These are phyloP conservation scores for Phoma sp. DNA, from an alignment of 2,329 filamentous ascomycete genomes.

Conservation along the genomic window DNA sequence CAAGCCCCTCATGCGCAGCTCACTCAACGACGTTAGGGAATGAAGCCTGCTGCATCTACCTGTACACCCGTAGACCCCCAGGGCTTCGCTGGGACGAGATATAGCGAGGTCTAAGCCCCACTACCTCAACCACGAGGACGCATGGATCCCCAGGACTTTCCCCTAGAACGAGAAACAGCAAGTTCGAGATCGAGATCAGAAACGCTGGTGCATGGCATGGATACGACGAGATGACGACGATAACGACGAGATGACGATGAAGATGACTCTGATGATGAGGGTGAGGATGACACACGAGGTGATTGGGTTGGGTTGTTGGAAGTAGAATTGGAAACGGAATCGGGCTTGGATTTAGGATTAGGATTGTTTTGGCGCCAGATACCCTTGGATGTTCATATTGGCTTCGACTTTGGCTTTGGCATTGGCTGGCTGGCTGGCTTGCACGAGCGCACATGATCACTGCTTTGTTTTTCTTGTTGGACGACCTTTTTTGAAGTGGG, in stretches of 20 bases:
- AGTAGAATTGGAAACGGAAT: not conserved
- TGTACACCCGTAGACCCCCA: constrained; percentile 67
- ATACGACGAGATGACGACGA: not conserved
- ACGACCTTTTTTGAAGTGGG: not conserved
- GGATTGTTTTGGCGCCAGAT: constrained; percentile 1
- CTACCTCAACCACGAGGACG: no score
- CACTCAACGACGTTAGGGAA: constrained; percentile 75
- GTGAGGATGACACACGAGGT: not conserved
- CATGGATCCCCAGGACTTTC: no score
- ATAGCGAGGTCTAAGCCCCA: not conserved
- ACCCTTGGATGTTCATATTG: constrained; percentile 1
- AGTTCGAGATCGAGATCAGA: not conserved
- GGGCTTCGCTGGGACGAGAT: constrained; percentile 68
- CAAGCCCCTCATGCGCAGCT: constrained; percentile 83
- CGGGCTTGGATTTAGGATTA: not conserved
- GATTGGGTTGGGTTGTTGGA: not conserved
- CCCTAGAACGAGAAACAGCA: no score
- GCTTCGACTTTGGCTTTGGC: not conserved
- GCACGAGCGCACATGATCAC: no score
- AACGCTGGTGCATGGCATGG: no score
- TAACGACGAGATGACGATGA: not conserved
- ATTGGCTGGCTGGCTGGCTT: no score
- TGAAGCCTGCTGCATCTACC: constrained; percentile 64
- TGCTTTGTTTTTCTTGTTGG: not conserved
- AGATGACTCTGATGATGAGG: no score